Conservation (phyloP, 78 protist genomes). For the Dictyostelium capitatum region DNA sequence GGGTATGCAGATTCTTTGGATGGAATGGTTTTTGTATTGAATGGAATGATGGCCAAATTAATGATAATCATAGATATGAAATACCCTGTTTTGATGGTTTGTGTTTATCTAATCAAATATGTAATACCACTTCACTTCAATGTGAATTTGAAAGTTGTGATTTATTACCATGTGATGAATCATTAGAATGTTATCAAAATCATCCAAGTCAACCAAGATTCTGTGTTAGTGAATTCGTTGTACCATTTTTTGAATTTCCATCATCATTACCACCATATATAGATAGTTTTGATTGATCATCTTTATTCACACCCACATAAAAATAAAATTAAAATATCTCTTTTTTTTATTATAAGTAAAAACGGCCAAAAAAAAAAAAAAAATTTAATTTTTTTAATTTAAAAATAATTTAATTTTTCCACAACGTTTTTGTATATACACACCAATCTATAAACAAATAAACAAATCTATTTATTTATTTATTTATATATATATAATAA, state of each 20-base stretch:
- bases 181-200: constrained; percentile 30
- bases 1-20: constrained; percentile 47
- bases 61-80: background rate
- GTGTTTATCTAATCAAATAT: constrained; percentile 29
- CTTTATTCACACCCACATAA: too few species aligned
- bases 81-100: background rate
- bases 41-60: background rate
- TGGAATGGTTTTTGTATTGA: constrained; percentile 58
- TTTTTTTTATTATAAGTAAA: background rate
- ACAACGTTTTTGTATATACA: too few species aligned
- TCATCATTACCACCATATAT: background rate
- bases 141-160: constrained; percentile 30
- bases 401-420: too few species aligned
- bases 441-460: too few species aligned
- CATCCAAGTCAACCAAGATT: constrained; percentile 31
- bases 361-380: background rate
- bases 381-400: background rate
- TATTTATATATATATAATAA: background rate
- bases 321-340: too few species aligned
- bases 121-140: background rate
- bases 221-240: background rate
- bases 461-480: too few species aligned
- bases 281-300: background rate
- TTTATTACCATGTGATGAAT: background rate
- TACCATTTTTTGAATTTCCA: background rate